Evolutionary conservation across 345 rosid genomes (phyloP).

Genomic region (Eucalyptus sp.): DNA sequence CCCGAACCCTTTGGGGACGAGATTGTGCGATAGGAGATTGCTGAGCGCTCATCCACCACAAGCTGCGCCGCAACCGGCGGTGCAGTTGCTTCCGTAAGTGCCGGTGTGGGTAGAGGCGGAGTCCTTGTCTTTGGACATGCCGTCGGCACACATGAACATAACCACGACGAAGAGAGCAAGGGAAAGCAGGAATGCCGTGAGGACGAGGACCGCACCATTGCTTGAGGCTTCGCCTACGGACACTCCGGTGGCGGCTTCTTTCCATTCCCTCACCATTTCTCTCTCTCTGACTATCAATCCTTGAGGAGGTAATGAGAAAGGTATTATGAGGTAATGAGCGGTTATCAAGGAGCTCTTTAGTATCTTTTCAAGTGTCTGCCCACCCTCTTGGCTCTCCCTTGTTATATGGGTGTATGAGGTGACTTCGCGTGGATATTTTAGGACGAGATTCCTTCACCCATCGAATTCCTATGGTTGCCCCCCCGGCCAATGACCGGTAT

Average conservation of each 20-base stretch:
- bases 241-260: background rate
- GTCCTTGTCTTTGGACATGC: slow-evolving; percentile 32
- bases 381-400: background rate
- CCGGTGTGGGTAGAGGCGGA: slow-evolving; percentile 16
- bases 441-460: background rate
- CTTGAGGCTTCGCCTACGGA: background rate
- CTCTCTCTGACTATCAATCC: background rate
- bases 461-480: background rate
- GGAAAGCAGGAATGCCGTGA: slow-evolving; percentile 21
- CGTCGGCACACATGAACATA: slow-evolving; percentile 36
- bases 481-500: background rate
- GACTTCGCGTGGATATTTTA: background rate
- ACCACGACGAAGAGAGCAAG: slow-evolving; percentile 13
- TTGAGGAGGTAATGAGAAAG: background rate
- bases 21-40: background rate
- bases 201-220: background rate
- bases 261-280: slow-evolving; percentile 19
- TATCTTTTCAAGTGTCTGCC: background rate
- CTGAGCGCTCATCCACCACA: slow-evolving; percentile 26
- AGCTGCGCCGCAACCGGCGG: slow-evolving; percentile 31
- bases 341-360: background rate
- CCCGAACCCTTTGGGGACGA: background rate
- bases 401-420: background rate
- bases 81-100: slow-evolving; percentile 16
- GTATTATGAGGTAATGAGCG: background rate